Conservation (phyloP, 2,329 filamentous ascomycete genomes). For the Cryphonectria naterciae region DNA sequence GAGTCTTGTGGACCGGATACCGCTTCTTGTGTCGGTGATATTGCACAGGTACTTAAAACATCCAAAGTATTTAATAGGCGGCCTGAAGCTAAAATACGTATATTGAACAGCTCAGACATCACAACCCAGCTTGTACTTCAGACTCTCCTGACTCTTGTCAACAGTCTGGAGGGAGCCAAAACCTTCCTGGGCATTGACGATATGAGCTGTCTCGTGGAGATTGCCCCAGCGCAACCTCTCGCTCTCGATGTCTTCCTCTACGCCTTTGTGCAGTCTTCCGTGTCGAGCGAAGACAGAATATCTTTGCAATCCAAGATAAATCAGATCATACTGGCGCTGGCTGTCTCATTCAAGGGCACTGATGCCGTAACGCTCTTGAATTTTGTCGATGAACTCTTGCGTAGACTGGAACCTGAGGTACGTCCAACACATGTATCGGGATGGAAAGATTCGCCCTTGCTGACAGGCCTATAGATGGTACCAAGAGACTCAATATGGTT, state of each 20-base stretch:
- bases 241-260: constrained; percentile 60
- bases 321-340: constrained; percentile 50
- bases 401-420: constrained; percentile 54
- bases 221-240: constrained; percentile 56
- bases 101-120: constrained; percentile 50
- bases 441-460: no score
- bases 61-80: not conserved
- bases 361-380: constrained; percentile 63
- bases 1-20: constrained; percentile 58
- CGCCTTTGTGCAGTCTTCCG: constrained; percentile 58
- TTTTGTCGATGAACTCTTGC: constrained; percentile 59
- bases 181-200: constrained; percentile 55
- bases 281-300: constrained; percentile 37
- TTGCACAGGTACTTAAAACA: constrained; percentile 53
- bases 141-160: constrained; percentile 60
- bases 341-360: constrained; percentile 60
- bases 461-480: constrained; percentile 45
- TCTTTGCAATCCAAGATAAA: constrained; percentile 49
- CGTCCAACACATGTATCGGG: constrained; percentile 2
- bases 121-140: constrained; percentile 59
- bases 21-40: constrained; percentile 56
- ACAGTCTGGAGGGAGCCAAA: constrained; percentile 53
- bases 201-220: constrained; percentile 59
- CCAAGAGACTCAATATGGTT: constrained; percentile 60
- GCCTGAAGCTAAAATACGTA: constrained; percentile 22